Evolutionary conservation across 345 rosid species (phyloP), one percentile per base, ranked within the genome.

Genomic region (Nephelium lappaceum): DNA sequence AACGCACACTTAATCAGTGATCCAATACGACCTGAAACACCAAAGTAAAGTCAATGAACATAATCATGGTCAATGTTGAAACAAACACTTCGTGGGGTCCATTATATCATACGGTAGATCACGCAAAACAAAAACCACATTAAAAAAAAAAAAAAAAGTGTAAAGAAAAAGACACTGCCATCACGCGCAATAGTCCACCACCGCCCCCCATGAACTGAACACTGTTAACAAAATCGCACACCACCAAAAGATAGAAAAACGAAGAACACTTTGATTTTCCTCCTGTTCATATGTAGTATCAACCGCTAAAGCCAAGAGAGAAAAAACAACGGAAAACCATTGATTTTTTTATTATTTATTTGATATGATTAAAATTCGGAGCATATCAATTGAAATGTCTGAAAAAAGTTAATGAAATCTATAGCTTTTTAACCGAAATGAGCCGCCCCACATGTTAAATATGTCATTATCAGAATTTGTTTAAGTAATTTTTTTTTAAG

Each of bases 121-220:
- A n/a, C 19, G 41, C 58, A 16, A 71, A 72, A 43, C 55, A 18
- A 71, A 72, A 53, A 62, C 21, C 31, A 42, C 53, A n/a, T 67
- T n/a, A 25, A n/a, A 25, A 75, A 15, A n/a, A 25, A 76, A 15
- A 69, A 61, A 19, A n/a, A 51, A 55, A 67, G 78, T 7, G 27
- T 8, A 75, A 67, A 72, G 47, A 19, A 19, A 55, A 69, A 64
- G 75, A n/a, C 9, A 42, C 24, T 21, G 18, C 68, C 67, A 45
- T 65, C 88, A 87, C 84, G 85, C 88, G 82, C 74, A 78, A 41
- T 25, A 69, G 79, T 80, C 82, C 74, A 43, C 77, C 73, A 16
- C 11, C 41, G 3, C 19, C 39, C 36, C 1, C 8, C 23, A 79
- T 45, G 15, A 8, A 57, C 19, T 18, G 12, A 49, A 71, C 36